Percentiles rank a stretch among this genome's conserved stretches.
phyloP scores from a whole-genome alignment of 2,329 filamentous ascomycete genomes.

The Arthrobotrys iridis region DNA sequence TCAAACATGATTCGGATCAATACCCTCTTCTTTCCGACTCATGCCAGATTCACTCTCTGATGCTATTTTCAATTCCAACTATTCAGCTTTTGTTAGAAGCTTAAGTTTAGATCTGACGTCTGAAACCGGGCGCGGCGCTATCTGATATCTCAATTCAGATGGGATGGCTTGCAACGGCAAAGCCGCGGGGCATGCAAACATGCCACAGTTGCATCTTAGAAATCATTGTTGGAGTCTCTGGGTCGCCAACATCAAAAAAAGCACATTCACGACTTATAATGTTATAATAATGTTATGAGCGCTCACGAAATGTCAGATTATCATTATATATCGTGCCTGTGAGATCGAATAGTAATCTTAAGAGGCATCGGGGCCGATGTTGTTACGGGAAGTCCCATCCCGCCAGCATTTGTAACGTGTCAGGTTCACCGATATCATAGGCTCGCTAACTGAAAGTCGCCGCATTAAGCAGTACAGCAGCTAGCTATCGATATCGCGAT shows the following conservation, averaged over 20 bases:
- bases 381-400: constrained; percentile 30
- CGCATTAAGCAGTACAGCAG: neutral
- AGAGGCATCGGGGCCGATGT: neutral
- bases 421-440: constrained; percentile 8
- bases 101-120: constrained; percentile 23
- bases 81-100: constrained; percentile 3
- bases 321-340: too few species aligned
- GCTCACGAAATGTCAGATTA: constrained; percentile 13
- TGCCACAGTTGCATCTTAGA: constrained; percentile 54
- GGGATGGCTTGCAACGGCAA: constrained; percentile 24
- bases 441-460: constrained; percentile 1
- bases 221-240: constrained; percentile 32
- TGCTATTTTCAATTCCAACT: constrained; percentile 23
- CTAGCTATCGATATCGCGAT: constrained; percentile 17
- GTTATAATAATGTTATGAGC: neutral
- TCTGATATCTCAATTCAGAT: constrained; percentile 22
- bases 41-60: neutral
- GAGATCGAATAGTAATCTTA: constrained; percentile 7
- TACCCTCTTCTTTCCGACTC: constrained; percentile 29
- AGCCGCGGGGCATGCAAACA: constrained; percentile 43
- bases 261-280: neutral
- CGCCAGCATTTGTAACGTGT: constrained; percentile 13
- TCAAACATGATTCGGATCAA: constrained; percentile 52
- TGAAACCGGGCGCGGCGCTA: constrained; percentile 46
- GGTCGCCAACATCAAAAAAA: constrained; percentile 7